A percentile compares a stretch with the other conserved stretches of the same genome.
Evolutionary conservation across 1,284 basidiomycete genomes (phyloP).

Genomic region (Puccinia horiana): DNA sequence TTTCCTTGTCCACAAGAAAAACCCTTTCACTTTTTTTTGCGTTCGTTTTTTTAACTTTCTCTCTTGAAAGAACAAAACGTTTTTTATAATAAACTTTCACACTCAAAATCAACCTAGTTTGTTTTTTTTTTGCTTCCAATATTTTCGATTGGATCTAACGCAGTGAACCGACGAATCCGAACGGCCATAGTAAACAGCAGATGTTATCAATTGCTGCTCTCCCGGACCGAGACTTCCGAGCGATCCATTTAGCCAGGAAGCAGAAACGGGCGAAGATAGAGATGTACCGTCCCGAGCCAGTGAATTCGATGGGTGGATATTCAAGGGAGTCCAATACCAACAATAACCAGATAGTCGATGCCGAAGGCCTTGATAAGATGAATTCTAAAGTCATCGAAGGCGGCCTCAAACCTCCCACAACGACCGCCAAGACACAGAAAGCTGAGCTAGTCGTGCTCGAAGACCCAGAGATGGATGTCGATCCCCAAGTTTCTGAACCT

Average conservation of each 20-base stretch:
- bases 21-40: neutral
- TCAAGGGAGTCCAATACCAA: neutral
- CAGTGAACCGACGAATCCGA: neutral
- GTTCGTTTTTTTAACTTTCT: neutral
- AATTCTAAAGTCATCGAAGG: slow-evolving; percentile 22
- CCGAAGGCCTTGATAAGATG: slow-evolving; percentile 41
- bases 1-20: neutral
- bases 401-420: slow-evolving; percentile 9
- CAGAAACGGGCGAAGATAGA: slow-evolving; percentile 19
- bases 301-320: slow-evolving; percentile 25
- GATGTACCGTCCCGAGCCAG: slow-evolving; percentile 12
- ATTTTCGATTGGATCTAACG: neutral
- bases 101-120: slow-evolving; percentile 15
- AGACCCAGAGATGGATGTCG: neutral
- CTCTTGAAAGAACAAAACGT: neutral
- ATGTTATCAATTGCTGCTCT: slow-evolving; percentile 17
- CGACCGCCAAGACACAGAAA: neutral
- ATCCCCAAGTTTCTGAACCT: neutral
- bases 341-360: neutral
- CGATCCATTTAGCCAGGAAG: slow-evolving; percentile 29
- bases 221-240: slow-evolving; percentile 38
- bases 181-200: neutral
- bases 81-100: neutral
- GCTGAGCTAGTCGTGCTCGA: neutral
- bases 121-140: neutral